A percentile compares a stretch with the other conserved stretches of the same genome.
Evolutionary conservation across 306 rosid genomes (phyloP).

Genomic region (Notholithocarpus densiflorus): DNA sequence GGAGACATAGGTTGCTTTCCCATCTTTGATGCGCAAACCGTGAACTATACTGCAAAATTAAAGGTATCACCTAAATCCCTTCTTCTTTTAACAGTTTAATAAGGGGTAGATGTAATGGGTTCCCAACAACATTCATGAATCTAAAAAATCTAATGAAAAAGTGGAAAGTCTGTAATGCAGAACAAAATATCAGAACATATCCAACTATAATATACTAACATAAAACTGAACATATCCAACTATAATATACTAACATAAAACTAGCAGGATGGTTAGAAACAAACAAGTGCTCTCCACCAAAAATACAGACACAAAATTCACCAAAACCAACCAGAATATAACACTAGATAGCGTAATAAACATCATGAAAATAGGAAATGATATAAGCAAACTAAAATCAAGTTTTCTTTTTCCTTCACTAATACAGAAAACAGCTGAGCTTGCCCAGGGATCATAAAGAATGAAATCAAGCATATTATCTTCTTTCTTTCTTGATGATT

Average conservation of each 20-base stretch:
- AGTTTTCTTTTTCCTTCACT: neutral
- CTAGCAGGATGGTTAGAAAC: neutral
- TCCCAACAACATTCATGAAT: neutral
- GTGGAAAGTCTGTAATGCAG: neutral
- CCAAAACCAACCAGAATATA: too few species aligned
- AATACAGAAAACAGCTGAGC: neutral
- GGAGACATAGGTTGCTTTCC: constrained; percentile 84
- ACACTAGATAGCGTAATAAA: too few species aligned
- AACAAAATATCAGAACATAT: neutral
- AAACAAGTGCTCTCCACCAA: neutral
- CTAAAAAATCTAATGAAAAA: neutral
- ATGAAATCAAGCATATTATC: neutral
- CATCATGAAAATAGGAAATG: neutral
- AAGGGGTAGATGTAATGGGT: neutral
- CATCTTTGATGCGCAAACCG: constrained; percentile 94
- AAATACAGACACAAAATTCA: neutral
- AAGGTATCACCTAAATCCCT: constrained; percentile 10
- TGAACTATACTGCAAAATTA: constrained; percentile 78
- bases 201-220: neutral
- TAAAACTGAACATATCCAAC: neutral
- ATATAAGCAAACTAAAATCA: neutral
- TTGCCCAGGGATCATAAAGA: neutral
- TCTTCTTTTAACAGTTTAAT: constrained; percentile 1
- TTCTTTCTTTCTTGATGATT: neutral
- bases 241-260: neutral